A percentile compares a stretch with the other conserved stretches of the same genome.
These are phyloP conservation scores for Zostera marina DNA, from an alignment of 116 monocot genomes.

Conservation along the genomic window DNA sequence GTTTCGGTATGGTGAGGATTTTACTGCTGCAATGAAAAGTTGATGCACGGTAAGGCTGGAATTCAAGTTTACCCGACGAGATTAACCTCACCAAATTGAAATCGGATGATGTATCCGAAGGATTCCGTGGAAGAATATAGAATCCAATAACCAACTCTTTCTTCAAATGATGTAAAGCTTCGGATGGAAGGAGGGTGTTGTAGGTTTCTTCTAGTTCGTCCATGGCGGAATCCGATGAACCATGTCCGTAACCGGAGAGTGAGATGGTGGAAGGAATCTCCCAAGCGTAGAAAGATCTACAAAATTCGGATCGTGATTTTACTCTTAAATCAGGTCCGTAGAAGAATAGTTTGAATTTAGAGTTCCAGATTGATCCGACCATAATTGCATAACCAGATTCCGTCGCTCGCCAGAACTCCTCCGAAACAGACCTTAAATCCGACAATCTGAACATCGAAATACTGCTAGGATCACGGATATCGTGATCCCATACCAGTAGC, in stretches of 20 bases:
- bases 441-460: slow-evolving; percentile 45
- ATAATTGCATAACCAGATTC: slow-evolving; percentile 50
- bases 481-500: slow-evolving; percentile 64
- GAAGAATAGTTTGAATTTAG: slow-evolving; percentile 47
- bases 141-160: slow-evolving; percentile 49
- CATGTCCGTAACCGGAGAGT: slow-evolving; percentile 21
- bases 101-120: slow-evolving; percentile 10
- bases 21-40: slow-evolving; percentile 4
- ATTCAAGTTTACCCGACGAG: slow-evolving; percentile 67
- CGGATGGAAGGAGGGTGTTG: slow-evolving; percentile 6
- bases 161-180: slow-evolving; percentile 9
- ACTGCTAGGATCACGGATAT: slow-evolving; percentile 31
- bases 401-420: slow-evolving; percentile 20
- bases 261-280: slow-evolving; percentile 55
- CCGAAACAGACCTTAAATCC: slow-evolving; percentile 33
- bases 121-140: slow-evolving; percentile 26
- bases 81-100: slow-evolving; percentile 53
- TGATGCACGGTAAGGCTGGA: slow-evolving; percentile 40
- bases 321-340: slow-evolving; percentile 31
- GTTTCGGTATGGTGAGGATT: neutral
- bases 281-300: slow-evolving; percentile 39
- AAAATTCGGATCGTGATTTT: neutral
- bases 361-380: slow-evolving; percentile 56
- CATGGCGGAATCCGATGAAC: slow-evolving; percentile 13
- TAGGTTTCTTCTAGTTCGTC: slow-evolving; percentile 17